These are phyloP conservation scores for Mucor saturninus DNA, from an alignment of 371 early-diverging fungal species.

Conservation along the genomic window DNA sequence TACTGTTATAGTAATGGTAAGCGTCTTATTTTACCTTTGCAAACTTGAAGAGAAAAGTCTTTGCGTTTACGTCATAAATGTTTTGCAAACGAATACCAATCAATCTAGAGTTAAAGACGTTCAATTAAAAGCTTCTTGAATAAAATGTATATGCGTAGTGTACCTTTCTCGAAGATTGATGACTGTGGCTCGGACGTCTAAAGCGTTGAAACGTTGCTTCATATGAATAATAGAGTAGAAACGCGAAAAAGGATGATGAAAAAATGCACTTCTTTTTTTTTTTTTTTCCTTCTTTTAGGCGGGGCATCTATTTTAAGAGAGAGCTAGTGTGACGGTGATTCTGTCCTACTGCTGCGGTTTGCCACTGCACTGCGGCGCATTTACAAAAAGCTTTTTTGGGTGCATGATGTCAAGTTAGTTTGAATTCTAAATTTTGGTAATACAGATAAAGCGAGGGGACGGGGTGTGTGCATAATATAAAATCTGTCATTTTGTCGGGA, in stretches of 20 bases:
- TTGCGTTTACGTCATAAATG: constrained; percentile 91
- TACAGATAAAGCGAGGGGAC: no score
- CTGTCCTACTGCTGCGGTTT: not conserved
- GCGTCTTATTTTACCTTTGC: constrained; percentile 60
- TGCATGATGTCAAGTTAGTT: no score
- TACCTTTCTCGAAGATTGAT: constrained; percentile 72
- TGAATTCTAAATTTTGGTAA: no score
- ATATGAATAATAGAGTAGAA: constrained; percentile 23
- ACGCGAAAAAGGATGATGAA: not conserved
- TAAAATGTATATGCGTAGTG: no score
- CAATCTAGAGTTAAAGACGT: constrained; percentile 45
- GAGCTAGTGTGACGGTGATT: not conserved
- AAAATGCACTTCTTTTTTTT: not conserved
- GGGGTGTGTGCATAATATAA: no score
- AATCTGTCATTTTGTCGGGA: no score
- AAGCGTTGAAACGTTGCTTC: constrained; percentile 84
- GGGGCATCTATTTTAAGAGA: not conserved
- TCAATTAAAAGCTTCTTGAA: not conserved
- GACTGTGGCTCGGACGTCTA: constrained; percentile 88
- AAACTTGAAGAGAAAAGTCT: constrained; percentile 94
- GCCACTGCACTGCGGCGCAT: no score
- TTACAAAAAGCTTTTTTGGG: no score
- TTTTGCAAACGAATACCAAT: constrained; percentile 91
- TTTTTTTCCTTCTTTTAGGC: not conserved
- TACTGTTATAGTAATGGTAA: no score